Base-by-base conservation (phyloP, 768 basidiomycete species). In the Panaeolus papilionaceus region DNA sequence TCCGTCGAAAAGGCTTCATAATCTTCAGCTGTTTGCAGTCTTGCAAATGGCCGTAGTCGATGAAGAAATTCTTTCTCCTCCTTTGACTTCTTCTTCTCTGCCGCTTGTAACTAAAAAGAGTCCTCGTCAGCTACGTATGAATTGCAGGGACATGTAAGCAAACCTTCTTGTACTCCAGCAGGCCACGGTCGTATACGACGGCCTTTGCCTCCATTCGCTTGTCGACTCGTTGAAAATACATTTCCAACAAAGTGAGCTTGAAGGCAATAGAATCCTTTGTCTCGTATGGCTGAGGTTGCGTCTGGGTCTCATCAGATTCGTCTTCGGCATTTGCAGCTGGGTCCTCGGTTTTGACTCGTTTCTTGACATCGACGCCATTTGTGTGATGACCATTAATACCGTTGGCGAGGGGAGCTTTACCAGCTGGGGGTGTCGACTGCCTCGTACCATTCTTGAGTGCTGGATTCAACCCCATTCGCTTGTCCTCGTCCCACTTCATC, bases 161-260 rank as follows among this genome's bases (percentile, higher is more conserved):
- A 68, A 95, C 96, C 89, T 96, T 95, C 79, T 96, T 98, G 76
- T 97, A 95, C 71, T 98, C 95, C 61, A 97, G 82, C 64, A 99
- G 79, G 1, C 95, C 95, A 47, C 97, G 84, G 72, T 98, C 93
- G 73, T 95, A 98, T 77, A 99, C 93, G 69, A 99, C 77, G 2
- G 89, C 89, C 79, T 98, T 99, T 37, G 86, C 88, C 74, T 96
- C 93, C 64, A 89, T 79, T 47, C 97, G 86, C 79, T 92, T 94
- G 68, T 94, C 92, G 10, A 98, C 85, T 62, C 94, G 89, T 67
- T 95, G 93, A 70, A 87, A 88, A 80, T 98, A 99, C 82, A 95
- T 94, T 77, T 98, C 94, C 66, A 98, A 79, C 64, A 98, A 76
- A 0, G 92, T 89, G 47, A 98, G 81, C 81, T 99, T 99, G 82